These are phyloP conservation scores for Panicum hallii DNA, from an alignment of 202 grass and related monocot genomes.

Conservation along the genomic window DNA sequence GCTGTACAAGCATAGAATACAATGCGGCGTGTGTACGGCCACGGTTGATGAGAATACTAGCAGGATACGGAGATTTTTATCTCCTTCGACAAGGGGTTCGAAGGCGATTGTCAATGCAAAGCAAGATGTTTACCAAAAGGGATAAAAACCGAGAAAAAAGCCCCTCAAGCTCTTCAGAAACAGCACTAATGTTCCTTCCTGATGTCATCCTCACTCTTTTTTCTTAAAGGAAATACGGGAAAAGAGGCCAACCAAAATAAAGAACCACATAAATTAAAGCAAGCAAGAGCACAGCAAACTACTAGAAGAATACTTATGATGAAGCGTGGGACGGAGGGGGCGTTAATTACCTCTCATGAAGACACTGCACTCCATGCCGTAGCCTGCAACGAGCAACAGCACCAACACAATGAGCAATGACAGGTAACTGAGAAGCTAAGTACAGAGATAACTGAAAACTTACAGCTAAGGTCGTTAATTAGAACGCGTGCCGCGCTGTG, in stretches of 20 bases:
- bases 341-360: conserved; percentile 73
- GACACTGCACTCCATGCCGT: conserved; percentile 92
- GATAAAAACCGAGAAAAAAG: not conserved
- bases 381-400: conserved; percentile 49
- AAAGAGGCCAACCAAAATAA: not conserved
- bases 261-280: not conserved
- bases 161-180: not conserved
- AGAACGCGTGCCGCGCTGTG: not conserved
- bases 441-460: not conserved
- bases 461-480: not conserved
- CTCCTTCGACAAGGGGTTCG: not conserved
- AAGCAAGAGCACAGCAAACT: not conserved
- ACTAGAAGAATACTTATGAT: not conserved
- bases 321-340: not conserved
- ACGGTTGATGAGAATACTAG: not conserved
- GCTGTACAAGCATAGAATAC: not conserved
- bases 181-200: not conserved
- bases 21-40: not conserved
- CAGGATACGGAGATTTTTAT: not conserved
- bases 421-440: not conserved
- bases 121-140: no score
- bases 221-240: not conserved
- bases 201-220: not conserved
- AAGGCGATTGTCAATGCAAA: not conserved
- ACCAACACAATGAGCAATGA: not conserved